Percentiles rank a stretch among this genome's conserved stretches.
Conservation (phyloP, 2,329 filamentous ascomycete genomes). For the Fusarium aywerte region DNA sequence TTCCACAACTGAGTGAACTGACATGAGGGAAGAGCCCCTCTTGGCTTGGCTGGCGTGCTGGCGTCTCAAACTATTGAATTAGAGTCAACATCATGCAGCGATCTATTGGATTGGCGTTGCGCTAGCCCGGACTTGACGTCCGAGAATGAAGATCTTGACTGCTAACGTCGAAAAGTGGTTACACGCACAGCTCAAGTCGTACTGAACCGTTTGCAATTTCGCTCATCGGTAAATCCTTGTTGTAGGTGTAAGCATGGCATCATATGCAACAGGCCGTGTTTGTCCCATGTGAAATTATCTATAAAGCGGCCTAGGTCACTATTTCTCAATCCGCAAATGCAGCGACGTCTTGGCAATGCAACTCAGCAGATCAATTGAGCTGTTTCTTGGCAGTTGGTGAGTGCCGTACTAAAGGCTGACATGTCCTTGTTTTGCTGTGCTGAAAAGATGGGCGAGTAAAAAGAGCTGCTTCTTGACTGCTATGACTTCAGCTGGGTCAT, state of each 20-base stretch:
- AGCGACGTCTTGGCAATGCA: constrained; percentile 10
- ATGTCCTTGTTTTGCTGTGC: not conserved
- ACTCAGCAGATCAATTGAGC: not conserved
- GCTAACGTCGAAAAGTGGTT: constrained; percentile 9
- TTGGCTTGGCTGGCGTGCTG: constrained; percentile 7
- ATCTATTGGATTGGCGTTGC: not conserved
- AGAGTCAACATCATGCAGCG: not conserved
- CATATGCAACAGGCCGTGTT: constrained; percentile 8
- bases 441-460: not conserved
- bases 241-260: not conserved
- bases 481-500: not conserved
- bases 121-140: constrained; percentile 11
- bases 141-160: constrained; percentile 18
- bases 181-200: not conserved
- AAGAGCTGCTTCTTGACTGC: not conserved
- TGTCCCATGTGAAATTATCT: constrained; percentile 4
- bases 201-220: constrained; percentile 17
- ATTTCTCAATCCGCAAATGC: not conserved
- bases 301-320: not conserved
- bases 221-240: constrained; percentile 17
- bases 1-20: constrained; percentile 22
- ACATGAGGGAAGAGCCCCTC: not conserved
- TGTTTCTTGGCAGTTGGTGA: not conserved
- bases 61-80: not conserved
- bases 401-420: constrained; percentile 2